These are phyloP conservation scores for Grigorovia yakushimaensis DNA, from an alignment of 805 yeast species.

Conservation along the genomic window DNA sequence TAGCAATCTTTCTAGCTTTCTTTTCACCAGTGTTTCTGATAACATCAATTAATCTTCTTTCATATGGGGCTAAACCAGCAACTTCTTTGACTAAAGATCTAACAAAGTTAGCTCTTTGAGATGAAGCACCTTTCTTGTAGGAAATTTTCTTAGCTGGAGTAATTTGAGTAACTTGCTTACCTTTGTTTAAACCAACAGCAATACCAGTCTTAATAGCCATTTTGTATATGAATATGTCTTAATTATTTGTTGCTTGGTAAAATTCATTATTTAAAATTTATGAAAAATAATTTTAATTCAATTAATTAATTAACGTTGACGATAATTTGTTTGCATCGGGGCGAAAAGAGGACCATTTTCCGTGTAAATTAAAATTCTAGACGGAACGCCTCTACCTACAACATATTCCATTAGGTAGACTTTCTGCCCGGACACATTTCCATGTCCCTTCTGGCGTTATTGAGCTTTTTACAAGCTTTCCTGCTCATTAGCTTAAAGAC, in stretches of 20 bases:
- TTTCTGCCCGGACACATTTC: background rate
- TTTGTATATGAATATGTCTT: constrained; percentile 11
- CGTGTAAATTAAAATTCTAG: background rate
- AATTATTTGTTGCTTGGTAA: background rate
- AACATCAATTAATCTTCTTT: constrained; percentile 98
- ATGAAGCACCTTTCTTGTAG: constrained; percentile 91
- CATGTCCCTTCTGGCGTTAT: background rate
- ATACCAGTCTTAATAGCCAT: constrained; percentile 58
- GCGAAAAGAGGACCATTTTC: background rate
- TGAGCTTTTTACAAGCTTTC: constrained; percentile 30
- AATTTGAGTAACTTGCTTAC: constrained; percentile 87
- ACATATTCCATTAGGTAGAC: background rate
- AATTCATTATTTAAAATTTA: background rate
- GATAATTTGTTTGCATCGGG: background rate
- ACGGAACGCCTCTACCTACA: background rate
- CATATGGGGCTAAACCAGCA: constrained; percentile 98
- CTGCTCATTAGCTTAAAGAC: no score
- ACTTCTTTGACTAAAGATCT: constrained; percentile 94
- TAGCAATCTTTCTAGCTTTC: constrained; percentile 99
- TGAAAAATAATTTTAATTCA: background rate
- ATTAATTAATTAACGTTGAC: background rate
- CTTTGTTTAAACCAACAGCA: constrained; percentile 98
- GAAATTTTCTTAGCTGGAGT: constrained; percentile 83
- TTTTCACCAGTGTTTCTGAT: constrained; percentile 99
- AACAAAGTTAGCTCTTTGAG: constrained; percentile 94